Percentiles rank a stretch among this genome's conserved stretches.
These are phyloP conservation scores for Ophioceras dolichostomum DNA, from an alignment of 2,329 filamentous ascomycete species.

Conservation along the genomic window DNA sequence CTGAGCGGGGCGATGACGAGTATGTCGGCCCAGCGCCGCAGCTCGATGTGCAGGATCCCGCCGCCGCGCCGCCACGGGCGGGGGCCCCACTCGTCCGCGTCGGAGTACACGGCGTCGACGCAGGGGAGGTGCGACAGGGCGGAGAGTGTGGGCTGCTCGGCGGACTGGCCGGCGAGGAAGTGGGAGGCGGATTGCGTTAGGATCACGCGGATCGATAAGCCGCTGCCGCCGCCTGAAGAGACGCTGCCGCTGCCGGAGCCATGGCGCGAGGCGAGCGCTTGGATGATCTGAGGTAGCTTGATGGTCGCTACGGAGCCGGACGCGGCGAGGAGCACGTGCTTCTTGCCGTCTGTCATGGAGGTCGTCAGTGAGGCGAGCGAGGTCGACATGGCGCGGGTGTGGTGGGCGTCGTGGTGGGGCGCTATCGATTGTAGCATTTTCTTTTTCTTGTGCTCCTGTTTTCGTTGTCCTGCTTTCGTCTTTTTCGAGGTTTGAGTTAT, in stretches of 20 bases:
- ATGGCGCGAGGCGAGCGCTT: conserved; percentile 31
- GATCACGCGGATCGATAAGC: conserved; percentile 71
- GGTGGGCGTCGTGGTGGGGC: conserved; percentile 2
- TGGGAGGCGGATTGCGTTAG: conserved; percentile 61
- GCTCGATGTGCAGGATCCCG: conserved; percentile 82
- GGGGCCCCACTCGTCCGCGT: conserved; percentile 73
- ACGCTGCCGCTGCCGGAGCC: not conserved
- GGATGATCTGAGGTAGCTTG: conserved; percentile 59
- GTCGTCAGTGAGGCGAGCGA: conserved; percentile 15
- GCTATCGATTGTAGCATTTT: conserved; percentile 1
- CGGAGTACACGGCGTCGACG: conserved; percentile 70
- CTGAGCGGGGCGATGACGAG: conserved; percentile 70
- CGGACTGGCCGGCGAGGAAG: conserved; percentile 65
- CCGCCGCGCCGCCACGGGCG: conserved; percentile 65
- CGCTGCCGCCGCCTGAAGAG: not conserved
- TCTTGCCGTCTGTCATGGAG: conserved; percentile 23
- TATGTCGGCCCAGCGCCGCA: conserved; percentile 69
- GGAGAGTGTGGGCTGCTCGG: conserved; percentile 61
- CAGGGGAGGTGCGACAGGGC: conserved; percentile 48
- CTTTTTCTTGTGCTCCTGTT: not conserved
- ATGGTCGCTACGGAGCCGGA: conserved; percentile 67
- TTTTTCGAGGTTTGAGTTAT: too few species aligned
- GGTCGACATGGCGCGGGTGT: not conserved
- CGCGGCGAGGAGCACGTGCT: conserved; percentile 28
- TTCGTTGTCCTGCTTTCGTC: not conserved